Evolutionary conservation across 768 basidiomycete species (phyloP), one percentile per base, ranked within the genome.

Genomic region (Hydnomerulius pinastri): DNA sequence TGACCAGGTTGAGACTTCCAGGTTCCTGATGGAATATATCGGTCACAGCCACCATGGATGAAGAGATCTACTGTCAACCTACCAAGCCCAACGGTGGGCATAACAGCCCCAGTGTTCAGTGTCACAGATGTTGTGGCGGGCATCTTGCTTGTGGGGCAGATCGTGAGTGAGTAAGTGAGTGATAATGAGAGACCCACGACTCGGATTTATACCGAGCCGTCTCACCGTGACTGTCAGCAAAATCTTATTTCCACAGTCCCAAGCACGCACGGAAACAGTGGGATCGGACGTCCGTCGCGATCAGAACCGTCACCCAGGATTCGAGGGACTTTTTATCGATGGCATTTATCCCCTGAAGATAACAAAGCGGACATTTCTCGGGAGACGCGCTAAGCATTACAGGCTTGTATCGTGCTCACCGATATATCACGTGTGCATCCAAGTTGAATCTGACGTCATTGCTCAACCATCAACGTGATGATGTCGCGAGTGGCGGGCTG

Each of bases 31-130:
- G n/a, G n/a, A n/a, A n/a, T n/a, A n/a, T n/a, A n/a, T n/a, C n/a
- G n/a, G n/a, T n/a, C n/a, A n/a, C n/a, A n/a, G n/a, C n/a, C n/a
- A n/a, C n/a, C n/a, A n/a, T n/a, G n/a, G n/a, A n/a, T n/a, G n/a
- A n/a, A n/a, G n/a, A n/a, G n/a, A n/a, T n/a, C n/a, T n/a, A n/a
- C n/a, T n/a, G n/a, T n/a, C n/a, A n/a, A n/a, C n/a, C n/a, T 56
- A 78, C 84, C 86, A 46, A 90, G 78, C 38, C 85, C 85, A 30
- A 91, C 71, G 13, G 81, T 81, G 61, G 90, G 88, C 77, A 93
- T 92, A 59, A 79, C 73, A 43, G 80, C 81, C 21, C 89, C 87
- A 21, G 85, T 90, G 76, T 89, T 90, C 57, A 92, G 81, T 53
- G 77, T 86, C 37, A 84, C 72, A 23, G 69, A 66, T 39, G 56